Evolutionary conservation across 176 grass and related monocot genomes (phyloP).

Genomic region (Bonia amplexicaulis): DNA sequence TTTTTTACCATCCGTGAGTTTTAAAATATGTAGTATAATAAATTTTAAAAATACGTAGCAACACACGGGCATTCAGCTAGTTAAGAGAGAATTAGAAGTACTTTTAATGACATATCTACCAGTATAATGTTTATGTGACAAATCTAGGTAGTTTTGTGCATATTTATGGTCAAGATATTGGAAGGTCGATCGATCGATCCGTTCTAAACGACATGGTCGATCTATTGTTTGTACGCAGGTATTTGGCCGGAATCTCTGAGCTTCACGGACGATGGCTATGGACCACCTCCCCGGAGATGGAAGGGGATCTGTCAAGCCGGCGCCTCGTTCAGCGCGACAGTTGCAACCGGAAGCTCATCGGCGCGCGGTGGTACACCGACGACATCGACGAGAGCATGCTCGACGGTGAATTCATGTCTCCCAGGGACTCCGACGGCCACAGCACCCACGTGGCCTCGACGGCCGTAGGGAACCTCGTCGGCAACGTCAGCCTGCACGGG

Average conservation of each 20-base stretch:
- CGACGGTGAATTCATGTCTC: not conserved
- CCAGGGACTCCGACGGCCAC: not conserved
- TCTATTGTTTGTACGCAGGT: not conserved
- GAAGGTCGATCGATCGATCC: too few relatives aligned
- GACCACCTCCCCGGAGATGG: not conserved
- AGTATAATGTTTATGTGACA: too few relatives aligned
- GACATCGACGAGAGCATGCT: not conserved
- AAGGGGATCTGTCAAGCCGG: constrained; percentile 16
- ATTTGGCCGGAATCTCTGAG: constrained; percentile 2
- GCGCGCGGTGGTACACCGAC: not conserved
- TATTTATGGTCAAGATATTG: too few relatives aligned
- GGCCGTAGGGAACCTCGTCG: not conserved
- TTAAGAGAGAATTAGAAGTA: too few relatives aligned
- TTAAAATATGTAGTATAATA: too few relatives aligned
- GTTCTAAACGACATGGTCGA: too few relatives aligned
- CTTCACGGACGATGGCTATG: not conserved
- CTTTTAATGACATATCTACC: too few relatives aligned
- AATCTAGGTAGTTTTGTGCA: too few relatives aligned
- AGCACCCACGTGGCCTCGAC: constrained; percentile 32
- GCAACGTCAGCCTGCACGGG: not conserved
- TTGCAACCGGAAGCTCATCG: not conserved
- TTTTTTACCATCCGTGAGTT: too few relatives aligned
- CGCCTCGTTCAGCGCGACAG: not conserved
- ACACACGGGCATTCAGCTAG: too few relatives aligned
- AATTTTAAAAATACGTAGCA: too few relatives aligned